Evolutionary conservation across 306 rosid species (phyloP).

Genomic region (Chamaecrista fasciculata): DNA sequence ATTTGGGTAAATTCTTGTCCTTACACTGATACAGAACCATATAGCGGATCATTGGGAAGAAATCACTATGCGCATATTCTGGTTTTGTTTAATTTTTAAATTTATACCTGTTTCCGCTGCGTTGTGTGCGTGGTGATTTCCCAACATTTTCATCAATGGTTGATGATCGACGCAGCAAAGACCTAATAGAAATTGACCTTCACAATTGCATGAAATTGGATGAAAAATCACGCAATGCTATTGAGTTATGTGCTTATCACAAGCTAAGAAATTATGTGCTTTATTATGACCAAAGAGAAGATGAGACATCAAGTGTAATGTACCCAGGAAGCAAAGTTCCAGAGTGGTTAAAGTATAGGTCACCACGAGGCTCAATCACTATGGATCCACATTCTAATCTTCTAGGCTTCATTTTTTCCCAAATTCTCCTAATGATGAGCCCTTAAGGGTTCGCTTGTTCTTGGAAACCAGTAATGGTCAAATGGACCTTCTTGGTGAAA

Average conservation of each 20-base stretch:
- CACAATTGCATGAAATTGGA: neutral
- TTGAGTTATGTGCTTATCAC: too few species aligned
- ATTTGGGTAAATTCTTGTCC: too few species aligned
- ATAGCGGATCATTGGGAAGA: too few species aligned
- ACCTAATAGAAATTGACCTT: neutral
- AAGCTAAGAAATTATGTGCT: neutral
- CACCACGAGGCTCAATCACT: neutral
- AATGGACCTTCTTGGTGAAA: neutral
- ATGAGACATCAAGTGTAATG: neutral
- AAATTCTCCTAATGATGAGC: neutral
- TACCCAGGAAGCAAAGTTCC: conserved; percentile 7
- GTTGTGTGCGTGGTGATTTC: too few species aligned
- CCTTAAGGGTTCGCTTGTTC: neutral
- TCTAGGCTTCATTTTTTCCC: neutral
- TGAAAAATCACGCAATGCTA: neutral
- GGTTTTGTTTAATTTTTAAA: too few species aligned
- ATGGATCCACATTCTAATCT: neutral
- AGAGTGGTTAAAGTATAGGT: neutral
- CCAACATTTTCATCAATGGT: neutral
- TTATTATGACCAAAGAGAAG: neutral
- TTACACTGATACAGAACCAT: too few species aligned
- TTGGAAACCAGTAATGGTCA: neutral
- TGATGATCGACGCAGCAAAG: neutral
- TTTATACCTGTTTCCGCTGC: too few species aligned
- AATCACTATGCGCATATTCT: too few species aligned